Evolutionary conservation across 1,139 yeast species (phyloP).

Genomic region (Candida sp.): DNA sequence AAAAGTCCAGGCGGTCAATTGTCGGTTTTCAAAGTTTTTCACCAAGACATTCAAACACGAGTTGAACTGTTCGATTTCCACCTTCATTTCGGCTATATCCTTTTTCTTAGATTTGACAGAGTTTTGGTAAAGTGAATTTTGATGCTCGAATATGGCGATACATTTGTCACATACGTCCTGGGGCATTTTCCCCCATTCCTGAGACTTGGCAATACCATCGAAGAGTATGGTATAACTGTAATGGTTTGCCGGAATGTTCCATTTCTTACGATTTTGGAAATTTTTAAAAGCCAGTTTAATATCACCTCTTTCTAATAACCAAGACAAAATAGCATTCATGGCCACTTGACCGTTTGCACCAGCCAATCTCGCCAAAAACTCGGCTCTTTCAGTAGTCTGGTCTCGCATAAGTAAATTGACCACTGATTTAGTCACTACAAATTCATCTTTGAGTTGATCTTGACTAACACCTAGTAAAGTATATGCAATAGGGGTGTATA

Average conservation of each 20-base stretch:
- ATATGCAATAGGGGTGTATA: slow-evolving; percentile 44
- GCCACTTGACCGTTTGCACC: slow-evolving; percentile 41
- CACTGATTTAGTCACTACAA: slow-evolving; percentile 51
- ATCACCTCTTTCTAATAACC: slow-evolving; percentile 40
- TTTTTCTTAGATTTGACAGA: neutral
- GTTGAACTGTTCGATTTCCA: slow-evolving; percentile 32
- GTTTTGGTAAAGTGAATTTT: slow-evolving; percentile 1
- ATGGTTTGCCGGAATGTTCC: slow-evolving; percentile 53
- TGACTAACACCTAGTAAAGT: slow-evolving; percentile 56
- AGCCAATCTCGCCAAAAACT: slow-evolving; percentile 49
- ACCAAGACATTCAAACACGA: slow-evolving; percentile 34
- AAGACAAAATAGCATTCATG: slow-evolving; percentile 55
- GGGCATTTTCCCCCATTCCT: slow-evolving; percentile 32
- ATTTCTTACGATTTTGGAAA: slow-evolving; percentile 53
- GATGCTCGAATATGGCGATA: slow-evolving; percentile 20
- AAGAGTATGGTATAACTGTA: slow-evolving; percentile 56
- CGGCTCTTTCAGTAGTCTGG: slow-evolving; percentile 48
- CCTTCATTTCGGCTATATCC: slow-evolving; percentile 8
- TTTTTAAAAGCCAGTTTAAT: slow-evolving; percentile 44
- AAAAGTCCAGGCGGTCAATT: slow-evolving; percentile 36
- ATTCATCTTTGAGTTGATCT: slow-evolving; percentile 54
- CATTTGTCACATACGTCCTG: slow-evolving; percentile 18
- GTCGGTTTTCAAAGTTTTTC: slow-evolving; percentile 30
- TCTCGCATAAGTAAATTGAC: slow-evolving; percentile 46
- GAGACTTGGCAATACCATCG: slow-evolving; percentile 48